Percentiles rank a stretch among this genome's conserved stretches.
These are phyloP conservation scores for Aspergillus affinis DNA, from an alignment of 495 filamentous ascomycete genomes.

Conservation along the genomic window DNA sequence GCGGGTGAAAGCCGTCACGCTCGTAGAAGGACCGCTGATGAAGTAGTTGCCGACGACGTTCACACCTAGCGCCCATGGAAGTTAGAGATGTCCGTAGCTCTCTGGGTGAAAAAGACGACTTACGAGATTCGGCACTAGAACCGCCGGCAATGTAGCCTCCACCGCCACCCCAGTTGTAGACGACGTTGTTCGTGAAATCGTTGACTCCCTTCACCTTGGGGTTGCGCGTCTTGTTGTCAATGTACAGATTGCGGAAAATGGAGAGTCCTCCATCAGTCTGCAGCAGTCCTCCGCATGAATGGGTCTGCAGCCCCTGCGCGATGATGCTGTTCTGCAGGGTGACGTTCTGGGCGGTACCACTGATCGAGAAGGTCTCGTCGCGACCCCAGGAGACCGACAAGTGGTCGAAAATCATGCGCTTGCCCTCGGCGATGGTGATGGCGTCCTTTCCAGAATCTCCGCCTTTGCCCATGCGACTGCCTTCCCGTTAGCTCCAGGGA, in stretches of 20 bases:
- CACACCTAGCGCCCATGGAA: conserved; percentile 5
- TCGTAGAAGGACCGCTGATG: conserved; percentile 20
- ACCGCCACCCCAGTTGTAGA: conserved; percentile 23
- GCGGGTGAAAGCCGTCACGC: conserved; percentile 19
- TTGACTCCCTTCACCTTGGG: conserved; percentile 25
- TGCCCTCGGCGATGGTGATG: conserved; percentile 20
- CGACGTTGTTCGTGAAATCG: conserved; percentile 21
- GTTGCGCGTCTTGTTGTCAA: conserved; percentile 23
- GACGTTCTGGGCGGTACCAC: conserved; percentile 13
- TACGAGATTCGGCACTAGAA: conserved; percentile 17
- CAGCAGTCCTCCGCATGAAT: conserved; percentile 19
- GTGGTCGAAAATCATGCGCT: conserved; percentile 23
- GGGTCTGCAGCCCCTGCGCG: conserved; percentile 20
- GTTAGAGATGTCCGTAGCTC: background rate
- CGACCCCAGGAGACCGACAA: conserved; percentile 21
- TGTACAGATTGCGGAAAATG: conserved; percentile 22
- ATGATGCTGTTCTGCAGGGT: conserved; percentile 20
- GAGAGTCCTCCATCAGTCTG: conserved; percentile 21
- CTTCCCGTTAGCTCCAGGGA: background rate
- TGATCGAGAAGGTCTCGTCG: conserved; percentile 24
- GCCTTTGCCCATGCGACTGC: conserved; percentile 20
- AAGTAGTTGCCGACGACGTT: conserved; percentile 24
- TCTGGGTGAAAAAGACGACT: background rate
- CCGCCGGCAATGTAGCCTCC: conserved; percentile 23
- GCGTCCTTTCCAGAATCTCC: conserved; percentile 17